Evolutionary conservation across 805 yeast species (phyloP).

Genomic region (Nematodospora valgi): DNA sequence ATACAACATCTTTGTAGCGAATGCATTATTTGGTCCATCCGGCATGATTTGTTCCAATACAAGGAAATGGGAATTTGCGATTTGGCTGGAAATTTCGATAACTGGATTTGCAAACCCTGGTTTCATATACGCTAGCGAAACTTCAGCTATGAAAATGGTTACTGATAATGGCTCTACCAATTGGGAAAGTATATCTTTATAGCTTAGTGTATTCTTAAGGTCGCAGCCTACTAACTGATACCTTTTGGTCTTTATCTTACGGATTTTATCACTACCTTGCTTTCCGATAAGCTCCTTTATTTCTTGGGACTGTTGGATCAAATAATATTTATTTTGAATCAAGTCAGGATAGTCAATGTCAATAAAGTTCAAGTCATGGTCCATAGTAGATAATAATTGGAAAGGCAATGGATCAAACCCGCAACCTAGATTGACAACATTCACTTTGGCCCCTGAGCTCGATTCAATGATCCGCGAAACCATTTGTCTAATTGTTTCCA

Average conservation of each 20-base stretch:
- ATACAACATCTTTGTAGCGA: conserved; percentile 68
- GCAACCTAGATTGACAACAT: conserved; percentile 71
- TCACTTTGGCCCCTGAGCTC: conserved; percentile 17
- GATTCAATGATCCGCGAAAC: conserved; percentile 43
- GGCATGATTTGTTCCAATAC: conserved; percentile 73
- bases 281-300: conserved; percentile 45
- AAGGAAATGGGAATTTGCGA: conserved; percentile 53
- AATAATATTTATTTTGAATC: conserved; percentile 49
- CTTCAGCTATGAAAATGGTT: conserved; percentile 74
- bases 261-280: conserved; percentile 6
- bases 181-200: conserved; percentile 23
- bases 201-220: conserved; percentile 45
- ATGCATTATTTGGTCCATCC: conserved; percentile 57
- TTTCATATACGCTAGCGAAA: conserved; percentile 76
- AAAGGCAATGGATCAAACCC: conserved; percentile 56
- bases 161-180: conserved; percentile 20
- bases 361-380: conserved; percentile 43
- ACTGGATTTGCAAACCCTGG: conserved; percentile 63
- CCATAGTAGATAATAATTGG: conserved; percentile 23
- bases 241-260: conserved; percentile 27
- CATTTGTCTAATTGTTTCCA: conserved; percentile 60
- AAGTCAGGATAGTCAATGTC: conserved; percentile 79
- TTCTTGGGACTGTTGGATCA: conserved; percentile 49
- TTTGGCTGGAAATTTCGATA: conserved; percentile 44
- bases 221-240: conserved; percentile 69